Conservation (phyloP, 2,329 filamentous ascomycete species). For the Phaeosphaeria sp. region DNA sequence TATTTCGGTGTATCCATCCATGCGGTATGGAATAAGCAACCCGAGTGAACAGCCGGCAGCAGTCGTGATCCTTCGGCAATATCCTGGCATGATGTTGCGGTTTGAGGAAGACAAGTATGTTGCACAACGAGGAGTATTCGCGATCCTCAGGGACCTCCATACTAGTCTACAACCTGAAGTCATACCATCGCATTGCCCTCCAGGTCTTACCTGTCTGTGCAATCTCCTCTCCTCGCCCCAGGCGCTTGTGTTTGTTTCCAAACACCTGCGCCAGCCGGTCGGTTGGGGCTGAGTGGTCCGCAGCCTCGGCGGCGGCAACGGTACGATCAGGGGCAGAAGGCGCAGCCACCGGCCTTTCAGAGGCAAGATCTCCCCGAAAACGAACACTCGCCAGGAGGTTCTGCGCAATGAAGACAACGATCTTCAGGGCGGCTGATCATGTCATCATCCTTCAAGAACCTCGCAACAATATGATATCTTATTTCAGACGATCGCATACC, state of each 20-base stretch:
- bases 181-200: neutral
- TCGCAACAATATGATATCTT: slow-evolving; percentile 22
- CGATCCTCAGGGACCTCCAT: neutral
- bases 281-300: neutral
- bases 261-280: neutral
- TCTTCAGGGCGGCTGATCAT: slow-evolving; percentile 35
- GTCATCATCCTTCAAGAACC: slow-evolving; percentile 23
- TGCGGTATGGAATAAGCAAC: neutral
- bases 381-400: slow-evolving; percentile 17
- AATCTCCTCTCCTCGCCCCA: slow-evolving; percentile 1
- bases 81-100: neutral
- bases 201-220: neutral
- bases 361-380: slow-evolving; percentile 2
- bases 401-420: slow-evolving; percentile 15
- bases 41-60: neutral
- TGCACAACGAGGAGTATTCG: neutral
- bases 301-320: slow-evolving; percentile 2
- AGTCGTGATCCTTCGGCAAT: neutral
- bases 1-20: neutral
- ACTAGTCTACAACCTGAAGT: neutral
- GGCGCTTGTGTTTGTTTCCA: slow-evolving; percentile 2
- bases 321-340: slow-evolving; percentile 3
- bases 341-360: slow-evolving; percentile 3
- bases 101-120: neutral
- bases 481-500: slow-evolving; percentile 5